Evolutionary conservation across 306 rosid species (phyloP).

Genomic region (Luffa acutangula): DNA sequence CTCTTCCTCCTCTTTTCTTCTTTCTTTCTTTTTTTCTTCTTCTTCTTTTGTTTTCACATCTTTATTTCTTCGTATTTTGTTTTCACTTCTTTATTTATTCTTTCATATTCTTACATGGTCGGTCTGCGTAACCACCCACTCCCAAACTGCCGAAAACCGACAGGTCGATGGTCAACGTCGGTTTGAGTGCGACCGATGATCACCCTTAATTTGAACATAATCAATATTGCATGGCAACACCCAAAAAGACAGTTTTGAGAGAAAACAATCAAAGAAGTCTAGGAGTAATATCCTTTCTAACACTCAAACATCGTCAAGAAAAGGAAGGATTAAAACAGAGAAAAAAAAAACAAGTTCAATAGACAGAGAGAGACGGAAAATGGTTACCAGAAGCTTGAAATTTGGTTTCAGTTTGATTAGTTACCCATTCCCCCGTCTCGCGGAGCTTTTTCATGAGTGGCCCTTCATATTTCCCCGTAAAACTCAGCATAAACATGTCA

Average conservation of each 20-base stretch:
- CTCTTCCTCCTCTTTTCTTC: no score
- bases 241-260: background rate
- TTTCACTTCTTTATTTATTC: no score
- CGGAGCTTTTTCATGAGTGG: constrained; percentile 56
- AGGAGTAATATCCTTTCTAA: background rate
- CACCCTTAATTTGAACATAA: no score
- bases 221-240: background rate
- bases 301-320: background rate
- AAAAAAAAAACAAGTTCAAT: background rate
- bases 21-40: no score
- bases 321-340: background rate
- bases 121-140: no score
- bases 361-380: background rate
- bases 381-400: constrained; percentile 36
- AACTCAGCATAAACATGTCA: constrained; percentile 43
- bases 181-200: no score
- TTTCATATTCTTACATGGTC: no score
- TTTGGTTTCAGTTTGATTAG: constrained; percentile 27
- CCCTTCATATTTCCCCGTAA: constrained; percentile 44
- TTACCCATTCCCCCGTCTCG: constrained; percentile 67
- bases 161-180: no score
- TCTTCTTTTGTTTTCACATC: no score
- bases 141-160: no score
- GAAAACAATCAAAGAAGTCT: background rate
- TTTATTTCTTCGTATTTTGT: no score